Conservation (phyloP, 305 asterid genomes). For the Salvia sclarea region DNA sequence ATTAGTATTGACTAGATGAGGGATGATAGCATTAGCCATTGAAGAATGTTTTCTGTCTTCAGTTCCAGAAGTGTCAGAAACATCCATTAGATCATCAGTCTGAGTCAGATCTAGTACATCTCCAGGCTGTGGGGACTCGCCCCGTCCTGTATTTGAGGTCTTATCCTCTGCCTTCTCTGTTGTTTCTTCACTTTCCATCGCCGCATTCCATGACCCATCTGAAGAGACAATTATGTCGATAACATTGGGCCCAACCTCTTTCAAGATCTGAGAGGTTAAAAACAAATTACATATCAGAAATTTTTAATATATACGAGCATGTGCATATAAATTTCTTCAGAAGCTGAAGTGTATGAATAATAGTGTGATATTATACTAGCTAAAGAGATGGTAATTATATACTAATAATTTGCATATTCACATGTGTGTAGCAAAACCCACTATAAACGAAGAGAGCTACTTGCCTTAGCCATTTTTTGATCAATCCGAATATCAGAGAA, state of each 20-base stretch:
- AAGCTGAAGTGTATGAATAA: background rate
- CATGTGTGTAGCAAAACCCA: slow-evolving; percentile 9
- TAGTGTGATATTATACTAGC: background rate
- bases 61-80: slow-evolving; percentile 31
- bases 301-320: background rate
- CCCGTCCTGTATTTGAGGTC: slow-evolving; percentile 34
- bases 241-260: slow-evolving; percentile 70
- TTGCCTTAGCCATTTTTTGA: slow-evolving; percentile 84
- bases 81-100: slow-evolving; percentile 53
- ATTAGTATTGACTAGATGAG: slow-evolving; percentile 23
- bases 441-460: slow-evolving; percentile 36
- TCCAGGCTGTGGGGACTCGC: slow-evolving; percentile 39
- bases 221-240: slow-evolving; percentile 59
- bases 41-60: slow-evolving; percentile 51
- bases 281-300: background rate
- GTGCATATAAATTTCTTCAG: background rate
- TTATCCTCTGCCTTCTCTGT: slow-evolving; percentile 44
- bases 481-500: slow-evolving; percentile 86
- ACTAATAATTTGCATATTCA: background rate
- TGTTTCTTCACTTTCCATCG: slow-evolving; percentile 51
- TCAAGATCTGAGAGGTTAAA: slow-evolving; percentile 58
- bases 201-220: slow-evolving; percentile 88
- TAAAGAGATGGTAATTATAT: background rate
- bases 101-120: slow-evolving; percentile 70
- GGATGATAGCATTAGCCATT: slow-evolving; percentile 24